Evolutionary conservation across 257 asterid genomes (phyloP).

Genomic region (Catharanthus roseus): DNA sequence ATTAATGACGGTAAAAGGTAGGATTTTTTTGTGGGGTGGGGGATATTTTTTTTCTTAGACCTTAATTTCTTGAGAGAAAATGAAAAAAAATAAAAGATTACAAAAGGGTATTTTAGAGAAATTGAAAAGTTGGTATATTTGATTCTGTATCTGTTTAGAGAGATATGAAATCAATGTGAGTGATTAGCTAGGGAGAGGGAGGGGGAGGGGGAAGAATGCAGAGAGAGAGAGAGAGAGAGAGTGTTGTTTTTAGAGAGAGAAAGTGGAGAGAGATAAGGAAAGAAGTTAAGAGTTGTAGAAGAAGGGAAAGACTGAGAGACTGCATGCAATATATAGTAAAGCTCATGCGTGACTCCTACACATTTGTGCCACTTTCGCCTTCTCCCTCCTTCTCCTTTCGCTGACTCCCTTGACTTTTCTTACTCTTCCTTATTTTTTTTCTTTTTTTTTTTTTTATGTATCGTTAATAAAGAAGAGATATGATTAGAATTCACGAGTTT

Average conservation of each 20-base stretch:
- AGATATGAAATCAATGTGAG: slow-evolving; percentile 4
- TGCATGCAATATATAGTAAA: slow-evolving; percentile 38
- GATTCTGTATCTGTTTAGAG: slow-evolving; percentile 5
- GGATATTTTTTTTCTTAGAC: slow-evolving; percentile 13
- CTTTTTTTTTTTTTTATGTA: too few relatives aligned
- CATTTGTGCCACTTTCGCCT: background rate
- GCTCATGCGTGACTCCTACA: slow-evolving; percentile 12
- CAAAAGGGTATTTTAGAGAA: slow-evolving; percentile 14
- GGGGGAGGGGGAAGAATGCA: background rate
- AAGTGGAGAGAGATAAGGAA: background rate
- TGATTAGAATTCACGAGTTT: too few relatives aligned
- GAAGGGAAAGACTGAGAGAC: slow-evolving; percentile 18
- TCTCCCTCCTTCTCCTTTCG: too few relatives aligned
- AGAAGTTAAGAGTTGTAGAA: slow-evolving; percentile 19
- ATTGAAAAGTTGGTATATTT: slow-evolving; percentile 7
- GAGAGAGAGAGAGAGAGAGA: too few relatives aligned
- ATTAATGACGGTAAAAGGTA: background rate
- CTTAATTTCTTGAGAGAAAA: background rate
- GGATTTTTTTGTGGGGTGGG: background rate
- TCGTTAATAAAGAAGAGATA: too few relatives aligned
- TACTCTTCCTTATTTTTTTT: too few relatives aligned
- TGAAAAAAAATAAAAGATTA: background rate
- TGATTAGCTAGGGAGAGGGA: background rate
- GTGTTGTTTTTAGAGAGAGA: slow-evolving; percentile 3
- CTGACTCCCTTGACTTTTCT: too few relatives aligned